Base-by-base conservation (phyloP, 2,329 filamentous ascomycete genomes). In the Colletotrichum paranaense region DNA sequence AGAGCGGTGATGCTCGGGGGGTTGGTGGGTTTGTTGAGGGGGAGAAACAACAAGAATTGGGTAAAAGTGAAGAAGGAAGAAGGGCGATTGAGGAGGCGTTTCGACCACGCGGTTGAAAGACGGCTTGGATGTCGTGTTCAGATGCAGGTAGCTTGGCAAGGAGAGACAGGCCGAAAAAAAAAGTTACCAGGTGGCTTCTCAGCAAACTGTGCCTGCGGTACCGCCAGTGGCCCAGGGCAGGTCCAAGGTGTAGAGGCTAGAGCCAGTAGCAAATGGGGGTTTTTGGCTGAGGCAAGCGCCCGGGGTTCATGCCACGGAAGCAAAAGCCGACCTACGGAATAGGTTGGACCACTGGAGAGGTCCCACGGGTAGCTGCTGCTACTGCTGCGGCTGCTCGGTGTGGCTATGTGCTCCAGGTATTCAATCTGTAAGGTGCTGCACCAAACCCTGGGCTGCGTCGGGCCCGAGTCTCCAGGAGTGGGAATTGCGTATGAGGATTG, bases 161-260 rank as follows among this genome's bases (percentile, higher is more conserved):
- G 67, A 64, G 67, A 68, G 66, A 56, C 49, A 73, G 64, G 46
- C 46, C 42, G 42, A 38, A 69, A 59, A 74, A 71, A 56, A 68
- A 73, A 69, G 64, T 73, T 73, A 73, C 71, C 71, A 73, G 71
- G 71, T 73, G 71, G 66, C 69, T 73, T 73, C 70, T 70, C 60
- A 60, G 68, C 62, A 59, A 59, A 53, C 49, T 68, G 56, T 76
- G 76, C 79, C 81, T 83, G 66, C 81, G 79, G 73, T 83, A 65
- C 81, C 79, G 73, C 76, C 76, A 63, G 82, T 72, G 62, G 74
- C 64, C 64, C 42, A n/a, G 59, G 55, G 38, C 32, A 46, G 59
- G 58, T 49, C 32, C 32, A 42, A 19, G 11, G 32, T 32, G 32
- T 56, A 32, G 32, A 32, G 32, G 32, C 76, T 74, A 62, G 62